Percentiles rank a stretch among this genome's conserved stretches.
These are phyloP conservation scores for Diutina mesorugosa DNA, from an alignment of 1,139 yeast species.

Conservation along the genomic window DNA sequence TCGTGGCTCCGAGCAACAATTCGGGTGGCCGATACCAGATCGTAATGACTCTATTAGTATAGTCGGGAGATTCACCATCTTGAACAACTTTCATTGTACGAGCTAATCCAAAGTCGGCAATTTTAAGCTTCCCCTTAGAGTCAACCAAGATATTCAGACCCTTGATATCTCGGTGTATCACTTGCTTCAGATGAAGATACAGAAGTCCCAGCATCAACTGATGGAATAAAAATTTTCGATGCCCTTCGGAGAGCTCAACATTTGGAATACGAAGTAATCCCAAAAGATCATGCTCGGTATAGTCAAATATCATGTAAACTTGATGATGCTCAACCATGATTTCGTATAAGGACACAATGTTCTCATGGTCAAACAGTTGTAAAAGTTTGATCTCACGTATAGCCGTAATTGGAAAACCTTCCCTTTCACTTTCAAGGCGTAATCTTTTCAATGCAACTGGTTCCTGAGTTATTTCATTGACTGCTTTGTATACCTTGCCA, in stretches of 20 bases:
- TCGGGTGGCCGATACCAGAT: slow-evolving; percentile 98
- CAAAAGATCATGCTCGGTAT: slow-evolving; percentile 86
- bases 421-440: slow-evolving; percentile 76
- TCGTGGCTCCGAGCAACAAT: slow-evolving; percentile 76
- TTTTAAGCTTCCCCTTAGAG: slow-evolving; percentile 58
- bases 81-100: slow-evolving; percentile 54
- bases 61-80: slow-evolving; percentile 48
- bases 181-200: slow-evolving; percentile 66
- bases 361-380: slow-evolving; percentile 76
- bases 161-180: slow-evolving; percentile 88
- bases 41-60: slow-evolving; percentile 90
- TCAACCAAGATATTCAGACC: slow-evolving; percentile 82
- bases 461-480: slow-evolving; percentile 51
- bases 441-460: slow-evolving; percentile 76
- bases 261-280: slow-evolving; percentile 77
- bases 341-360: slow-evolving; percentile 71
- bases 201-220: slow-evolving; percentile 74
- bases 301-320: slow-evolving; percentile 85
- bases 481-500: slow-evolving; percentile 43
- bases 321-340: slow-evolving; percentile 80
- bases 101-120: slow-evolving; percentile 93
- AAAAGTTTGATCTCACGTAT: slow-evolving; percentile 79
- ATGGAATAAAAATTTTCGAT: slow-evolving; percentile 62
- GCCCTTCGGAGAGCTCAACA: slow-evolving; percentile 46
- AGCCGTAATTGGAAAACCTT: slow-evolving; percentile 94